Base-by-base conservation (phyloP, 2,329 filamentous ascomycete genomes). In the Colletotrichum sp. region DNA sequence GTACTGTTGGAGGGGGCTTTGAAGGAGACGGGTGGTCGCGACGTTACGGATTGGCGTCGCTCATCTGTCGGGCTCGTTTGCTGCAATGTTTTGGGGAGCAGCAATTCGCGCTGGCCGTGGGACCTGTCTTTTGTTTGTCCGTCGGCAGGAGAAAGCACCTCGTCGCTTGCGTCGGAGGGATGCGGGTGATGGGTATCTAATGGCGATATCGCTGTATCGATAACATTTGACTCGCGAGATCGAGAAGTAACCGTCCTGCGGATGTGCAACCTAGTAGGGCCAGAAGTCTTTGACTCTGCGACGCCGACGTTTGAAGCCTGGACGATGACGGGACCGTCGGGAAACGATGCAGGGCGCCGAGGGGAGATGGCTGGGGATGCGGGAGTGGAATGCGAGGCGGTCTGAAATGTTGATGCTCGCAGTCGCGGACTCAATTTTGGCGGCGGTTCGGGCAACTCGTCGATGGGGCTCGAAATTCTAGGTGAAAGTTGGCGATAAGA, bases 1-100 rank as follows among this genome's bases (percentile, higher is more conserved):
- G 80, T 80, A 75, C 79, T 75, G 64, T 76, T 83, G 68, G 81
- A 80, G 63, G 85, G 86, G 30, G 85, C 84, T 78, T 86, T 88
- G 82, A 88, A 90, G 26, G 90, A 91, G 74, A 89, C 83, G 26
- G 89, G 89, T 30, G 81, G 89, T 84, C 83, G 85, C 81, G 81
- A 85, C 76, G 78, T 83, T 81, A 81, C 80, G 80, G 81, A 81
- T 70, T 80, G 79, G 77, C 86, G 87, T 81, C 84, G 88, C 75
- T 90, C 90, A 88, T 91, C 87, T 72, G 88, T 81, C 72, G 84
- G 81, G 60, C 83, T 86, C 44, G 82, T 80, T 57, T 83, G 81
- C 34, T 73, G 69, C 59, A 88, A 79, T 21, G 86, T 81, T 79
- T 88, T 90, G 78, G 87, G 86, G 69, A 88, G 81, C 67, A 89